Base-by-base conservation (phyloP, 495 filamentous ascomycete species). In the Parachaetomium inaequale region DNA sequence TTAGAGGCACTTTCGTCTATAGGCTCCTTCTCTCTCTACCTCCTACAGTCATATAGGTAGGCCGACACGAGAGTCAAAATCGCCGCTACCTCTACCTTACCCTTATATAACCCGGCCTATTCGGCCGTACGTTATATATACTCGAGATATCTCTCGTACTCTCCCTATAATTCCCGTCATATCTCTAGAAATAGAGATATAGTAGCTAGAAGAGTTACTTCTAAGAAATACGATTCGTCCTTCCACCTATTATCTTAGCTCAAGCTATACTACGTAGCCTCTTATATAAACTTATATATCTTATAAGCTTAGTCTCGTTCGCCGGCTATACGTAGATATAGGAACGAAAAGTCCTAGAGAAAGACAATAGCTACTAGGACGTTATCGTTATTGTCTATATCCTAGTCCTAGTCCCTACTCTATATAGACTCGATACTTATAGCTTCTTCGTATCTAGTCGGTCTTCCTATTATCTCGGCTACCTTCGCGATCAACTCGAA, bases 211-310 rank as follows among this genome's bases (percentile, higher is more conserved):
- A 68, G 25, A 28, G 68, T 65, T 15, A 31, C 38, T 6, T 42
- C 55, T 28, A 56, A 65, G 55, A 68, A 70, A 54, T 59, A 52
- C 11, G 34, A 38, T 40, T 66, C 46, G 40, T 52, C 64, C 52
- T 66, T 29, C 40, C 31, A n/a, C n/a, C n/a, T 28, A 23, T 49
- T 28, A 17, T 25, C 31, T 28, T 34, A 21, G n/a, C 23, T 40
- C 11, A 68, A 58, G n/a, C 49, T 50, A 28, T 68, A 70, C 55
- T 56, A 55, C 15, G 55, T 64, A 49, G 68, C 68, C 46, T 70
- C 68, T 7, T 70, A 65, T 17, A 68, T 62, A 28, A 70, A 60
- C 51, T 66, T 66, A 23, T 70, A 65, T 60, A 70, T 70, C 23
- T 64, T 63, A 42, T 68, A 70, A 26, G 19, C 43, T n/a, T 45